Conservation (phyloP, 148 eudicot species). For the Pharnaceum exiguum region DNA sequence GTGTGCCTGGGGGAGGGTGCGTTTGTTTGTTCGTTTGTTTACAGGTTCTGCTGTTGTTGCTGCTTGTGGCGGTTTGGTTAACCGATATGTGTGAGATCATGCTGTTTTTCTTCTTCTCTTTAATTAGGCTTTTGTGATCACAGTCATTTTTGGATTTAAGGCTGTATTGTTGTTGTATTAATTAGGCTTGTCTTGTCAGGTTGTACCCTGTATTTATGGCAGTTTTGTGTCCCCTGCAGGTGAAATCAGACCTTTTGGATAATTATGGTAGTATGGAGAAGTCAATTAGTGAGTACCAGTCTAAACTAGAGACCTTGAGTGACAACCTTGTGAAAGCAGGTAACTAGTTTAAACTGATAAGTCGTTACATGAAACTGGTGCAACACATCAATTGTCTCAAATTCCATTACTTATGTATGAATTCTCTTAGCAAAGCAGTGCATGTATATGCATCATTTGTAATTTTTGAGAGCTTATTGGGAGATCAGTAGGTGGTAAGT, state of each 20-base stretch:
- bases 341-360: constrained; percentile 13
- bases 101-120: not conserved
- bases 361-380: not conserved
- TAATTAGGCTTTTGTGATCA: not conserved
- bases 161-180: not conserved
- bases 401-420: too few species aligned
- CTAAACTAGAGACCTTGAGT: constrained; percentile 51
- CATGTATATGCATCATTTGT: too few species aligned
- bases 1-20: too few species aligned
- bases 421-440: too few species aligned
- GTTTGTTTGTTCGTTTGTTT: too few species aligned
- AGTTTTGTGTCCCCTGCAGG: constrained; percentile 36
- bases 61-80: too few species aligned
- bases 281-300: constrained; percentile 57
- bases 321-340: constrained; percentile 65
- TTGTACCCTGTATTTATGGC: not conserved
- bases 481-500: too few species aligned
- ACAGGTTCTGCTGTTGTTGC: too few species aligned
- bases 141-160: not conserved
- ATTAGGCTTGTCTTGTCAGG: not conserved
- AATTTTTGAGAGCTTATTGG: too few species aligned
- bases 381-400: not conserved
- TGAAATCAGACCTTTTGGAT: constrained; percentile 82
- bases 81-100: not conserved
- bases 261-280: constrained; percentile 79